Base-by-base conservation (phyloP, 2,329 filamentous ascomycete species). In the Claviceps sp. region DNA sequence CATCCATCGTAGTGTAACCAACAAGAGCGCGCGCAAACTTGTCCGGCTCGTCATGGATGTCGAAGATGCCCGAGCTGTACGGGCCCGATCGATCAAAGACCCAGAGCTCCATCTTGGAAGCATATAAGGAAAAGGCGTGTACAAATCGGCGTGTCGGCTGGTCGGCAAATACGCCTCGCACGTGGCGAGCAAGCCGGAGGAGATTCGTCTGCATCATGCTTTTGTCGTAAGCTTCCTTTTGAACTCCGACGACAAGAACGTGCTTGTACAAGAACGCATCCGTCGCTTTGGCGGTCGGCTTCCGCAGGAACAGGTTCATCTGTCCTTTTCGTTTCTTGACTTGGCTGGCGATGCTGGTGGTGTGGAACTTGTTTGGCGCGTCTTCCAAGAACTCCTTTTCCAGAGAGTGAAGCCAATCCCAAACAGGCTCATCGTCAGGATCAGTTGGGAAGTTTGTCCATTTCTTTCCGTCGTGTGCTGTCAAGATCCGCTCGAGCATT, bases 141-240 rank as follows among this genome's bases (percentile, higher is more conserved):
- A 58, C 19, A 19, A 57, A 60, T 2, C 56, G 53, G 26, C 60
- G 59, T 1, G 57, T 58, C 2, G 61, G 60, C 14, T 61, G 56
- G 47, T 57, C 45, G 4, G 52, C 41, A 13, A 54, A 54, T 14
- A 54, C 45, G 16, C 49, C 38, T 46, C 56, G 56, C 7, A 60
- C 53, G 49, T 59, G 45, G 5, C 56, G 50, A 17, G 54, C 47
- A 13, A 61, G 50, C 30, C 59, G 56, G 37, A 59, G 52, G 19
- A 61, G 19, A 43, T 30, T 24, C 7, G 48, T 50, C 51, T 58
- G 59, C 22, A 60, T 60, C 26, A 19, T 45, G 47, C 50, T 22
- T 1, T 14, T 55, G 7, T 54, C 30, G 34, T 57, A 40, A 0
- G 54, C 55, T 50, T 53, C 54, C 53, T 58, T 60, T 24, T 58